Conservation (phyloP, 805 yeast species). For the Saccharomyces mikatae region DNA sequence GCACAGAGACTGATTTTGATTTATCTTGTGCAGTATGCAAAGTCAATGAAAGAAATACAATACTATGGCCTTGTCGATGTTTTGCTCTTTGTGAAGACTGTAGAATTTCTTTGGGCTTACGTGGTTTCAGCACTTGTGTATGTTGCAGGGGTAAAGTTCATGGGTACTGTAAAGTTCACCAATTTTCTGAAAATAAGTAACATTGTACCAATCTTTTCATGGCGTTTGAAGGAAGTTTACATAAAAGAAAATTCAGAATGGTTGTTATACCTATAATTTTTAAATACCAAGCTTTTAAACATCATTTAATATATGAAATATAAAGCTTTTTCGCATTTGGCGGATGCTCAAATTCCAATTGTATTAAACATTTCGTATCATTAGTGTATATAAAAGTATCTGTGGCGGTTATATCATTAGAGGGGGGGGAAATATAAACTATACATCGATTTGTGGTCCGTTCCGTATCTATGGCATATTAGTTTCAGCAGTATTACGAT, state of each 20-base stretch:
- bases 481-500: neutral
- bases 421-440: neutral
- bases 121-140: constrained; percentile 73
- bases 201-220: neutral
- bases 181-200: neutral
- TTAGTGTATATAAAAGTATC: neutral
- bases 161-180: constrained; percentile 36
- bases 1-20: constrained; percentile 19
- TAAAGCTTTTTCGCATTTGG: neutral
- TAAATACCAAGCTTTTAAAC: neutral
- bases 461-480: neutral
- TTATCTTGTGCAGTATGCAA: constrained; percentile 76
- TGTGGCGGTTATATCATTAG: neutral
- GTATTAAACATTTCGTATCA: neutral
- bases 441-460: neutral
- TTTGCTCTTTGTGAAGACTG: constrained; percentile 83
- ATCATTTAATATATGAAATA: neutral
- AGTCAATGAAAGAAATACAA: constrained; percentile 59
- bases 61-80: constrained; percentile 91
- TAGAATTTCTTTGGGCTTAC: constrained; percentile 59
- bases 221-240: neutral
- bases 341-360: neutral
- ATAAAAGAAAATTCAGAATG: neutral
- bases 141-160: constrained; percentile 74
- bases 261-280: neutral